Conservation (phyloP, 352 stramenopile species). For the Globisporangium polare region DNA sequence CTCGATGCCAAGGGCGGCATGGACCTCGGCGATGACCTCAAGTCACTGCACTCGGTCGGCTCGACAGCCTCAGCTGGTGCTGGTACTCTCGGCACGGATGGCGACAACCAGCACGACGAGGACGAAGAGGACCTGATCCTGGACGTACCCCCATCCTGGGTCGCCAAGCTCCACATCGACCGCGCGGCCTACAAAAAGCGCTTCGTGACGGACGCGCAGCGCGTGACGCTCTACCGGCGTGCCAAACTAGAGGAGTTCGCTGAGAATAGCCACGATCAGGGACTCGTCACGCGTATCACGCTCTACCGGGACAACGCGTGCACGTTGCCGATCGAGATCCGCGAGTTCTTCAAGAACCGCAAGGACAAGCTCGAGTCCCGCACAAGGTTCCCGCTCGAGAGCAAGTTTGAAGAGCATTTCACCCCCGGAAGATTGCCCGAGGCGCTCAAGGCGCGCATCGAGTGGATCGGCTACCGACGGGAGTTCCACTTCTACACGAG, state of each 20-base stretch:
- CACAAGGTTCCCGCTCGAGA: slow-evolving; percentile 75
- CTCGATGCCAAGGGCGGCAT: slow-evolving; percentile 43
- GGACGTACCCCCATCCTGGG: slow-evolving; percentile 85
- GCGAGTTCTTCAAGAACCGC: slow-evolving; percentile 91
- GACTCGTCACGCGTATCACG: slow-evolving; percentile 82
- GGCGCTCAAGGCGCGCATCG: slow-evolving; percentile 71
- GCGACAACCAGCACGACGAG: slow-evolving; percentile 48
- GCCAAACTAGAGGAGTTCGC: slow-evolving; percentile 94
- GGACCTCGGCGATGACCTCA: slow-evolving; percentile 57
- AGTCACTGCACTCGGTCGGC: slow-evolving; percentile 27
- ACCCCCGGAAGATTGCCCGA: slow-evolving; percentile 60
- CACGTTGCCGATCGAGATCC: slow-evolving; percentile 84
- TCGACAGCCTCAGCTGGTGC: neutral
- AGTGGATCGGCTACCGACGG: slow-evolving; percentile 84
- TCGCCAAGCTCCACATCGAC: slow-evolving; percentile 69
- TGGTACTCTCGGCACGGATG: slow-evolving; percentile 18
- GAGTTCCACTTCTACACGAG: slow-evolving; percentile 91
- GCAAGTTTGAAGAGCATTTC: slow-evolving; percentile 86
- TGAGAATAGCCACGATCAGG: slow-evolving; percentile 84
- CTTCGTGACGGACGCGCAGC: slow-evolving; percentile 84
- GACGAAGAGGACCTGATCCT: slow-evolving; percentile 69
- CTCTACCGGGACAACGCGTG: slow-evolving; percentile 74
- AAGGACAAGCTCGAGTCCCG: slow-evolving; percentile 87
- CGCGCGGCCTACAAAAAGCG: slow-evolving; percentile 70
- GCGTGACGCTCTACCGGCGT: slow-evolving; percentile 86